Evolutionary conservation across 495 filamentous ascomycete species (phyloP).

Genomic region (Neurospora pannonica): DNA sequence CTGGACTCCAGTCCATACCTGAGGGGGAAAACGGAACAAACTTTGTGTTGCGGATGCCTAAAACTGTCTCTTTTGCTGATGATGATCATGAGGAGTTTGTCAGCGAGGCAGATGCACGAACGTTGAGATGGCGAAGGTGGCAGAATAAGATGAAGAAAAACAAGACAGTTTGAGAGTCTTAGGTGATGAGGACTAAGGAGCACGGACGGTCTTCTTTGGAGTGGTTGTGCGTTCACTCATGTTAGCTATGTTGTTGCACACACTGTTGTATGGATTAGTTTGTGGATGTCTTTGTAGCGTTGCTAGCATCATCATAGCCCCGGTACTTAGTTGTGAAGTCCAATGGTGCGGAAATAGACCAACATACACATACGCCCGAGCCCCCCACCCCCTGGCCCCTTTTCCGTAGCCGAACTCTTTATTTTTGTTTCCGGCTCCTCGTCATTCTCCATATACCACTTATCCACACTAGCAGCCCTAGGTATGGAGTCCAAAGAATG

Average conservation of each 20-base stretch:
- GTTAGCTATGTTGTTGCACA: background rate
- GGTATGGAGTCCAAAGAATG: background rate
- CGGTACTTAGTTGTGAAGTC: background rate
- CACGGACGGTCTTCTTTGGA: background rate
- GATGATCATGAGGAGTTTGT: background rate
- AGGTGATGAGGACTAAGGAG: background rate
- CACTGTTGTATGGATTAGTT: background rate
- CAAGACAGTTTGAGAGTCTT: background rate
- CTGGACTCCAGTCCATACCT: background rate
- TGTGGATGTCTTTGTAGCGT: background rate
- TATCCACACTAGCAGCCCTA: background rate
- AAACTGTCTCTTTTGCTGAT: background rate
- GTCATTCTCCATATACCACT: background rate
- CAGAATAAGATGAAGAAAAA: background rate
- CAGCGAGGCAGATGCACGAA: background rate
- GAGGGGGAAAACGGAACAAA: background rate
- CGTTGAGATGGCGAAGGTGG: background rate
- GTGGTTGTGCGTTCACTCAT: background rate
- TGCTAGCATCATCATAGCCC: background rate
- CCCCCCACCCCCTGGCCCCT: background rate
- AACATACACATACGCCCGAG: background rate
- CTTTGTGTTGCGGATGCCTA: background rate
- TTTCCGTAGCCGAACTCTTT: background rate
- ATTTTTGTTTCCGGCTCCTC: background rate
- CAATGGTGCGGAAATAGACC: background rate